Evolutionary conservation across 2,329 filamentous ascomycete species (phyloP).

Genomic region (Diaporthe australafricana): DNA sequence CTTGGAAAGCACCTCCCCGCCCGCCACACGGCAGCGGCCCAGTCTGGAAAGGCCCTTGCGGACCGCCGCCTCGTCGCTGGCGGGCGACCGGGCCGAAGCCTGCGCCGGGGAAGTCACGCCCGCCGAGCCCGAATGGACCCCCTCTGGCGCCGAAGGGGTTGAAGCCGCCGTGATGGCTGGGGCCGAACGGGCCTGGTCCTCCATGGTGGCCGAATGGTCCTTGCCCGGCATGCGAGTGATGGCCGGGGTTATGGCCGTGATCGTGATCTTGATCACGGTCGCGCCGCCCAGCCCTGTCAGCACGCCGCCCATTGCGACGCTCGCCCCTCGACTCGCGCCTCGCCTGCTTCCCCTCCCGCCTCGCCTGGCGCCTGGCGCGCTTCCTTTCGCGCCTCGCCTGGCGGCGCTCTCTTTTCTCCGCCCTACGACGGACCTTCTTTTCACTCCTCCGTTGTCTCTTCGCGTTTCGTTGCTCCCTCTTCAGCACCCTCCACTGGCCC

Average conservation of each 20-base stretch:
- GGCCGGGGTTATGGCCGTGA: constrained; percentile 4
- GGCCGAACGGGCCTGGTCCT: constrained; percentile 5
- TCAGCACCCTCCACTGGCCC: constrained; percentile 56
- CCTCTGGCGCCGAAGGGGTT: constrained; percentile 7
- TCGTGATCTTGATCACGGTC: neutral
- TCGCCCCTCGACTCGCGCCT: constrained; percentile 41
- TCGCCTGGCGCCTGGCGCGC: constrained; percentile 46
- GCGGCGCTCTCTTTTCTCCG: constrained; percentile 45
- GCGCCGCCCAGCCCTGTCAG: neutral
- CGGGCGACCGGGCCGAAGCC: constrained; percentile 27
- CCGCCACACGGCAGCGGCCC: constrained; percentile 16
- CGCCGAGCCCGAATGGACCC: neutral
- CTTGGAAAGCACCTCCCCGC: constrained; percentile 16
- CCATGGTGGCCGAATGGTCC: constrained; percentile 1
- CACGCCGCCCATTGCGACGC: neutral
- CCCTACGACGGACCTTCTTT: constrained; percentile 46
- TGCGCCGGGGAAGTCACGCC: constrained; percentile 24
- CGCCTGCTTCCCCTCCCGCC: constrained; percentile 41
- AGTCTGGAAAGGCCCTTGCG: constrained; percentile 13
- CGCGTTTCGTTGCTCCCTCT: constrained; percentile 49
- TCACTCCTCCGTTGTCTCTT: constrained; percentile 47
- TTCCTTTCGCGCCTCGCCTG: constrained; percentile 47
- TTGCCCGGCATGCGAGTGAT: neutral
- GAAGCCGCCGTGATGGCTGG: constrained; percentile 8
- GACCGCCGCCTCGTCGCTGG: neutral